These are phyloP conservation scores for Pseudozyma pruni DNA, from an alignment of 1,284 basidiomycete species.

Conservation along the genomic window DNA sequence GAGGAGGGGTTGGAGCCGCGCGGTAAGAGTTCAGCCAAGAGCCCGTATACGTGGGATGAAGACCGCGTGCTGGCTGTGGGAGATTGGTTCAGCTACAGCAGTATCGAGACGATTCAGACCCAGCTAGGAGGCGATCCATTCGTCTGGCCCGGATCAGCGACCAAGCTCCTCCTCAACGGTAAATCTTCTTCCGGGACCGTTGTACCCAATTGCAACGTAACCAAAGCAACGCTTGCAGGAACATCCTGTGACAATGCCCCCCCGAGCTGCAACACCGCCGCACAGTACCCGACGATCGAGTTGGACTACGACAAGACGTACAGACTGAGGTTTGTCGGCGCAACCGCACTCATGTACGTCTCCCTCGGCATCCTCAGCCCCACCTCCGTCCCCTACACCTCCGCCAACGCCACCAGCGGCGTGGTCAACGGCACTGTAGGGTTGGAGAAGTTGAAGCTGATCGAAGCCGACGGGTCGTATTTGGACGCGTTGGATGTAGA, in stretches of 20 bases:
- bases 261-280: not conserved
- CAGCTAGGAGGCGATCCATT: constrained; percentile 48
- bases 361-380: constrained; percentile 24
- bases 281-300: constrained; percentile 20
- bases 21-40: constrained; percentile 1
- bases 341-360: constrained; percentile 34
- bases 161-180: constrained; percentile 54
- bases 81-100: constrained; percentile 46
- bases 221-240: constrained; percentile 1
- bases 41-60: constrained; percentile 36
- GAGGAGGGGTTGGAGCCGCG: not conserved
- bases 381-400: constrained; percentile 7
- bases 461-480: constrained; percentile 59
- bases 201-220: constrained; percentile 38
- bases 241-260: constrained; percentile 12
- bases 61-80: constrained; percentile 44
- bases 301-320: constrained; percentile 52
- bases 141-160: constrained; percentile 53
- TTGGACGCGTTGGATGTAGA: constrained; percentile 25
- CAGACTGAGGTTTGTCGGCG: constrained; percentile 45
- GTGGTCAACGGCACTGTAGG: not conserved
- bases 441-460: constrained; percentile 37
- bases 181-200: not conserved
- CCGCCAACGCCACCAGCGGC: not conserved
- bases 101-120: constrained; percentile 6